Percentiles rank a stretch among this genome's conserved stretches.
Evolutionary conservation across 1,139 yeast genomes (phyloP).

Genomic region (Lodderomyces orthopsilosis): DNA sequence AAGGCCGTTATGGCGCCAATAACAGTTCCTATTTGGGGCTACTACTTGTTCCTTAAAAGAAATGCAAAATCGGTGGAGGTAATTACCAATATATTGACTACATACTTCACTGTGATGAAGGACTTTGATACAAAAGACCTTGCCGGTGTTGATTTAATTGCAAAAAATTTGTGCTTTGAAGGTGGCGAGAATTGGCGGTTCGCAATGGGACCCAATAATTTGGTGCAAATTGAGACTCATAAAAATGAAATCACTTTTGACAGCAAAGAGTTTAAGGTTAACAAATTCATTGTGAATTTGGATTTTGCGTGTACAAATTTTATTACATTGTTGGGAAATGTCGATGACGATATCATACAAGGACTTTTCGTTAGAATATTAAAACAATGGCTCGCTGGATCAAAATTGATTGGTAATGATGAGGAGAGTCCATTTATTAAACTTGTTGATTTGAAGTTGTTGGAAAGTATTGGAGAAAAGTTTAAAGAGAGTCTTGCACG

Average conservation of each 20-base stretch:
- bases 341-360: constrained; percentile 49
- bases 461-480: constrained; percentile 60
- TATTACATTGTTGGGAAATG: constrained; percentile 44
- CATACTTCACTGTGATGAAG: constrained; percentile 42
- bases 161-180: constrained; percentile 42
- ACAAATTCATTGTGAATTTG: constrained; percentile 40
- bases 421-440: constrained; percentile 52
- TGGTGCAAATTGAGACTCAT: constrained; percentile 45
- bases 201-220: constrained; percentile 49
- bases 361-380: constrained; percentile 51
- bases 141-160: constrained; percentile 35
- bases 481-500: constrained; percentile 62
- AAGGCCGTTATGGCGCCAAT: constrained; percentile 44
- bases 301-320: constrained; percentile 52
- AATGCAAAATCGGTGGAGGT: constrained; percentile 42
- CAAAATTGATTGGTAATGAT: constrained; percentile 15
- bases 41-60: constrained; percentile 48
- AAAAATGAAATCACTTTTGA: constrained; percentile 11
- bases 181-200: constrained; percentile 53
- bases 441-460: constrained; percentile 58
- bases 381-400: constrained; percentile 51
- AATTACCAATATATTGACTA: constrained; percentile 44
- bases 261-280: constrained; percentile 22
- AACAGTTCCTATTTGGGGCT: constrained; percentile 57
- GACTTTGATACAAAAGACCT: constrained; percentile 21